phyloP scores from a whole-genome alignment of 1,139 yeast species.

The Yamadazyma epiphylla region DNA sequence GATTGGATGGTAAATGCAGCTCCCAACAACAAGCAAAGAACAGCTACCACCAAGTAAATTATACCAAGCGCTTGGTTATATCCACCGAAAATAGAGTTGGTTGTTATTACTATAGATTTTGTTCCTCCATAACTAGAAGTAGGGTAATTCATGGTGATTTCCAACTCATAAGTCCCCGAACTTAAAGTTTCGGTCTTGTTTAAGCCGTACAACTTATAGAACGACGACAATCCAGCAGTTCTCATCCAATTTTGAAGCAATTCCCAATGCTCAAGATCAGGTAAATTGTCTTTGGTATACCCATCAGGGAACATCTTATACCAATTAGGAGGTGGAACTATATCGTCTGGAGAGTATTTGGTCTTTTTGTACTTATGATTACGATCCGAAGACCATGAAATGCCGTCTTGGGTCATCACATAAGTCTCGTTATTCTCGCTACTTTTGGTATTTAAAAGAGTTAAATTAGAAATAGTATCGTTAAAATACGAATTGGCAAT shows the following conservation, averaged over 20 bases:
- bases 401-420: conserved; percentile 62
- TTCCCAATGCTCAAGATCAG: conserved; percentile 52
- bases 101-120: conserved; percentile 62
- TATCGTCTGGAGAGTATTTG: conserved; percentile 51
- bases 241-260: conserved; percentile 91
- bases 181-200: conserved; percentile 46
- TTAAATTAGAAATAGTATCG: conserved; percentile 63
- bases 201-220: conserved; percentile 62
- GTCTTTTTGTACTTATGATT: conserved; percentile 75
- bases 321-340: conserved; percentile 84
- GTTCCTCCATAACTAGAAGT: conserved; percentile 67
- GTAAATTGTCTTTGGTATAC: conserved; percentile 61
- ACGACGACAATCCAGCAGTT: conserved; percentile 71
- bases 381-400: conserved; percentile 84
- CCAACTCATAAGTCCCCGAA: conserved; percentile 59
- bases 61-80: conserved; percentile 64
- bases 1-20: conserved; percentile 45
- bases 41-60: conserved; percentile 63
- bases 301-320: conserved; percentile 61
- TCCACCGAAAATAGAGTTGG: conserved; percentile 68
- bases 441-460: conserved; percentile 39
- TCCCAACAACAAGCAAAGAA: conserved; percentile 45
- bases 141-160: conserved; percentile 66
- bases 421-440: conserved; percentile 48
- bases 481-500: conserved; percentile 92